Evolutionary conservation across 2,329 filamentous ascomycete species (phyloP).

Genomic region (Aspergillus latus): DNA sequence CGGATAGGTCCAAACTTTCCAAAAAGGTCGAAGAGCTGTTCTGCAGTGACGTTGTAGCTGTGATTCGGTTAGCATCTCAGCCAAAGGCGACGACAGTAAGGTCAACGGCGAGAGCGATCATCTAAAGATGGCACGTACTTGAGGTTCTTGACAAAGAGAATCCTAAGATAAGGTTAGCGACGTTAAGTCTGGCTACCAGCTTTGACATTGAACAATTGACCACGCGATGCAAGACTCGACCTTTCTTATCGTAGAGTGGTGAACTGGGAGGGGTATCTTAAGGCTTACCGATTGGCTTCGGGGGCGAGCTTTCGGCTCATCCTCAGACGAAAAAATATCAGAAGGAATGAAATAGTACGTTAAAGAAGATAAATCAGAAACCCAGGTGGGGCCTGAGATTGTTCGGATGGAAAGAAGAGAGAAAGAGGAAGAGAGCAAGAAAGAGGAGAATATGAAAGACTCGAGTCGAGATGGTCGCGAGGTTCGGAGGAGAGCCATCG

Average conservation of each 20-base stretch:
- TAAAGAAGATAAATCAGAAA: slow-evolving; percentile 23
- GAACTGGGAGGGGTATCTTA: slow-evolving; percentile 28
- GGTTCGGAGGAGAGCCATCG: slow-evolving; percentile 24
- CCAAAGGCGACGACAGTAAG: not conserved
- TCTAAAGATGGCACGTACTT: slow-evolving; percentile 59
- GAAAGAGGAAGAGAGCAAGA: slow-evolving; percentile 17
- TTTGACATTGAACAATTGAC: too few species aligned
- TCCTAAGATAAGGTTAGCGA: slow-evolving; percentile 56
- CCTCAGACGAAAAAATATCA: slow-evolving; percentile 31
- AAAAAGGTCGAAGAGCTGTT: slow-evolving; percentile 98
- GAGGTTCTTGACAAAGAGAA: slow-evolving; percentile 99
- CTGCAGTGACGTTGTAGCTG: slow-evolving; percentile 97
- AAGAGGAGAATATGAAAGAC: slow-evolving; percentile 21
- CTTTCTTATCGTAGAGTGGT: slow-evolving; percentile 4
- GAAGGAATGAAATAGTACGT: slow-evolving; percentile 18
- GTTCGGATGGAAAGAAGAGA: slow-evolving; percentile 11
- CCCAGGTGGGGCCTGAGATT: slow-evolving; percentile 22
- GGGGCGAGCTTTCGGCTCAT: slow-evolving; percentile 79
- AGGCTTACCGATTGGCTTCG: slow-evolving; percentile 92
- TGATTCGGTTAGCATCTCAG: slow-evolving; percentile 15
- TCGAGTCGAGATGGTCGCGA: slow-evolving; percentile 29
- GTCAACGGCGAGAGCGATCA: not conserved
- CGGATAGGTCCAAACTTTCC: slow-evolving; percentile 95
- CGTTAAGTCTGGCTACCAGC: not conserved
- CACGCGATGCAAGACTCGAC: not conserved